These are phyloP conservation scores for Kickxella alabastrina DNA, from an alignment of 192 early-diverging fungal genomes.

Conservation along the genomic window DNA sequence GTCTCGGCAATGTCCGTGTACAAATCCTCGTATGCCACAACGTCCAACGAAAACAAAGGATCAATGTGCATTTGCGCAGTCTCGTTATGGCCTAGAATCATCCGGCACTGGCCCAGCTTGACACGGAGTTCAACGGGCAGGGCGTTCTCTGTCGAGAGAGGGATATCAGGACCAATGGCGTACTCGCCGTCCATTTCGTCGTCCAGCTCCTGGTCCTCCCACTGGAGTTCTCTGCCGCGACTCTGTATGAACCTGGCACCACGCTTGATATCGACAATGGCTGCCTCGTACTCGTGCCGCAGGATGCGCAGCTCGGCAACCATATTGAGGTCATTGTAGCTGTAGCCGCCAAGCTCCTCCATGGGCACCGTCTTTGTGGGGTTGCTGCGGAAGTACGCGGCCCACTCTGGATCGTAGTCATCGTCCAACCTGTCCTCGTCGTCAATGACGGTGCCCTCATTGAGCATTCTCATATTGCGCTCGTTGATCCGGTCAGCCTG, in stretches of 20 bases:
- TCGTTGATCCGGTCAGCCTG: constrained; percentile 19
- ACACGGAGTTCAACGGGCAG: constrained; percentile 84
- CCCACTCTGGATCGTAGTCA: constrained; percentile 20
- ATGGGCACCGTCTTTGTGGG: constrained; percentile 37
- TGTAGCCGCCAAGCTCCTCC: constrained; percentile 60
- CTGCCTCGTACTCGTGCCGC: constrained; percentile 69
- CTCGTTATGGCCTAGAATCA: constrained; percentile 66
- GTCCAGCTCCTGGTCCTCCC: constrained; percentile 52
- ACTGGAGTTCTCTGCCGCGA: constrained; percentile 60
- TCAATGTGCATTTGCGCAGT: constrained; percentile 54
- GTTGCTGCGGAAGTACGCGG: constrained; percentile 16
- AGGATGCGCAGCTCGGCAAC: constrained; percentile 83
- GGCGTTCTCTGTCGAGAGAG: constrained; percentile 12
- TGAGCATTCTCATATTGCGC: not conserved
- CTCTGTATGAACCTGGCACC: constrained; percentile 68
- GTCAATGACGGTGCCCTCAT: constrained; percentile 8
- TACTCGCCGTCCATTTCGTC: constrained; percentile 62
- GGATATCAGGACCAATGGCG: constrained; percentile 34
- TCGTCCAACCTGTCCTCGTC: constrained; percentile 40
- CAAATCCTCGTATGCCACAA: constrained; percentile 30
- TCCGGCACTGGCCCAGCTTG: constrained; percentile 75
- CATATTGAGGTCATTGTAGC: constrained; percentile 76
- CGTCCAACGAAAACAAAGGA: constrained; percentile 32
- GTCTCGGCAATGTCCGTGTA: constrained; percentile 32
- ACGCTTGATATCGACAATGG: constrained; percentile 65